Percentiles rank a stretch among this genome's conserved stretches.
Evolutionary conservation across 2,329 filamentous ascomycete species (phyloP).

Genomic region (Claviceps africana): DNA sequence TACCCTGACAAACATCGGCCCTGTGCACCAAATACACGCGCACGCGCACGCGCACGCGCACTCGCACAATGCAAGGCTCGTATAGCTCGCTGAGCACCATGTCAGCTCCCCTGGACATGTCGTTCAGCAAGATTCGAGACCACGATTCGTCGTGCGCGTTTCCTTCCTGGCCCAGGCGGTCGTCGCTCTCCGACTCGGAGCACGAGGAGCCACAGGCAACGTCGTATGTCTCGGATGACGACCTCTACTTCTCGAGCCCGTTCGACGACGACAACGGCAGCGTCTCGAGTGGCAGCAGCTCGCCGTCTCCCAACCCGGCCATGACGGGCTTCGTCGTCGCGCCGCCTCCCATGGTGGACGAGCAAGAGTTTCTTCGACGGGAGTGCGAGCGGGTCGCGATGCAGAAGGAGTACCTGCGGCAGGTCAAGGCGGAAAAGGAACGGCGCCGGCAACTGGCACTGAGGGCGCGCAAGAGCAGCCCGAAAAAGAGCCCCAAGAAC

Average conservation of each 20-base stretch:
- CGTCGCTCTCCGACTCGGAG: constrained; percentile 32
- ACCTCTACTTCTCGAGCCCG: constrained; percentile 39
- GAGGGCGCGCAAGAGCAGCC: constrained; percentile 20
- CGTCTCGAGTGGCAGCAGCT: constrained; percentile 30
- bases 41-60: not conserved
- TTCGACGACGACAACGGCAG: constrained; percentile 37
- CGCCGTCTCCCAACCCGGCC: constrained; percentile 19
- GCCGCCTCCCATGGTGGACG: constrained; percentile 25
- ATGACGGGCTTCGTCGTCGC: constrained; percentile 13
- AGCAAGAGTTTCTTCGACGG: constrained; percentile 34
- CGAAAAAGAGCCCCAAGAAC: constrained; percentile 37
- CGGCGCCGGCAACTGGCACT: constrained; percentile 28
- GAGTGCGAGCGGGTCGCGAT: constrained; percentile 36
- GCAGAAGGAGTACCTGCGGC: constrained; percentile 38
- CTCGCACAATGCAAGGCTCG: constrained; percentile 30
- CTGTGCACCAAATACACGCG: no score
- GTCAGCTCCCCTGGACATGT: constrained; percentile 33
- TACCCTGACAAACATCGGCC: no score
- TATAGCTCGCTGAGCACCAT: constrained; percentile 34
- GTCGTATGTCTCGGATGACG: constrained; percentile 49
- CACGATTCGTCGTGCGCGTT: constrained; percentile 37
- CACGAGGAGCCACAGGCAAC: constrained; percentile 31
- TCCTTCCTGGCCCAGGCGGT: constrained; percentile 44
- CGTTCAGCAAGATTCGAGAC: constrained; percentile 24
- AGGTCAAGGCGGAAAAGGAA: constrained; percentile 41